Base-by-base conservation (phyloP, 306 rosid genomes). In the Ziziphus jujuba region DNA sequence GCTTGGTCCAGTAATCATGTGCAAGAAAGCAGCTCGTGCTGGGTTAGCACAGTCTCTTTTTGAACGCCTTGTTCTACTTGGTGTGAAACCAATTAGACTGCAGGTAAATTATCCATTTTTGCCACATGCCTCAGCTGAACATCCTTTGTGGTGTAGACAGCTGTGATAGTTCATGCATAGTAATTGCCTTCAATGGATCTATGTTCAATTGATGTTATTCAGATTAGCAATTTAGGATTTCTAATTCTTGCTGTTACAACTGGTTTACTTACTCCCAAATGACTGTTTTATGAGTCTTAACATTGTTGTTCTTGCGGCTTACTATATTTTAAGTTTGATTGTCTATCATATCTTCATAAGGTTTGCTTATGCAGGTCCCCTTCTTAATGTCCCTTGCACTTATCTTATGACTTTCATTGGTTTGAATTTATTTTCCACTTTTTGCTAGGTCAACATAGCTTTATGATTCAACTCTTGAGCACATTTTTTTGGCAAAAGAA, bases 21-120 rank as follows among this genome's bases (percentile, higher is more conserved):
- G 99, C 84, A 95, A 95, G 83, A 95, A 95, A 85, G 99, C 99
- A 16, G 99, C 99, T 61, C 99, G 99, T 73, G 99, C 99, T 52
- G 99, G 99, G 59, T 76, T 95, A 53, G 99, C 99, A 5, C 99
- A 95, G 74, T 95, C 99, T 19, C 97, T 95, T 57, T 95, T 95
- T 85, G 99, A 95, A 56, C 96, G 99, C 16, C 97, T 95, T 63
- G 99, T 95, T 72, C 84, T 87, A 35, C 97, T 95, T 57, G 97
- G 99, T 56, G 96, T 95, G 75, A 95, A 91, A 70, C 99, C 99
- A 49, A 95, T 95, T 78, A 83, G 99, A 69, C 87, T 95, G 85
- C 99, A 95, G 99, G 99, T 93, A 88, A 69, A 43, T 48, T 44
- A 49, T 21, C 49, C 23, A 20, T 6, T 59, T 52, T 65, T n/a